Evolutionary conservation across 345 rosid genomes (phyloP), one percentile per base, ranked within the genome.

Genomic region (Acer negundo): DNA sequence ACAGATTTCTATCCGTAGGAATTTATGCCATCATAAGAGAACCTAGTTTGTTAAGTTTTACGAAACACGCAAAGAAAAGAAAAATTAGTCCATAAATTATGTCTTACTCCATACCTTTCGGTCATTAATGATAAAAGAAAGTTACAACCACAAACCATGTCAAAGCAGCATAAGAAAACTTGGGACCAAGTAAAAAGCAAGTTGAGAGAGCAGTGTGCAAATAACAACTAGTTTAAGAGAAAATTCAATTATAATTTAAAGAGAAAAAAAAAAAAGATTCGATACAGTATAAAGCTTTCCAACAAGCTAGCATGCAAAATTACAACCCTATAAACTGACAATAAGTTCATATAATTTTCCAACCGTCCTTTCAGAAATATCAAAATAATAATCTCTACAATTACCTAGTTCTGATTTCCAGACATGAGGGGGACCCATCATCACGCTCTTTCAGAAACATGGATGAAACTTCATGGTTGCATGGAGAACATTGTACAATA

Each of bases 401-500:
- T 76, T 55, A 63, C 69, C 82, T 81, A 69, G 56, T 59, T 71
- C 73, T 69, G 75, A 26, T 58, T 74, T 62, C 79, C 31, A 22
- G 38, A 59, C 53, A 61, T 56, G 49, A 38, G 74, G 40, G 11
- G n/a, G 22, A 65, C 35, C 44, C 31, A 72, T 13, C 11, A 26
- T 64, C 55, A 75, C 35, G 46, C 67, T 67, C 61, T 71, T 58
- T 75, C n/a, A 56, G 71, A 55, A 72, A 58, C 6, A 53, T 15
- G 10, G 61, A 46, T 20, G 47, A 61, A 56, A 62, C 66, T 67
- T 75, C 74, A 9, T 61, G 19, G 70, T 40, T 62, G 67, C 67
- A 69, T 38, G 70, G 49, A 72, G 26, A 63, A 40, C 69, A 28
- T 59, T 64, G 44, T 42, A 56, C 24, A n/a, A 38, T 55, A 56